These are phyloP conservation scores for Boletus bicolor DNA, from an alignment of 768 basidiomycete genomes.

Conservation along the genomic window DNA sequence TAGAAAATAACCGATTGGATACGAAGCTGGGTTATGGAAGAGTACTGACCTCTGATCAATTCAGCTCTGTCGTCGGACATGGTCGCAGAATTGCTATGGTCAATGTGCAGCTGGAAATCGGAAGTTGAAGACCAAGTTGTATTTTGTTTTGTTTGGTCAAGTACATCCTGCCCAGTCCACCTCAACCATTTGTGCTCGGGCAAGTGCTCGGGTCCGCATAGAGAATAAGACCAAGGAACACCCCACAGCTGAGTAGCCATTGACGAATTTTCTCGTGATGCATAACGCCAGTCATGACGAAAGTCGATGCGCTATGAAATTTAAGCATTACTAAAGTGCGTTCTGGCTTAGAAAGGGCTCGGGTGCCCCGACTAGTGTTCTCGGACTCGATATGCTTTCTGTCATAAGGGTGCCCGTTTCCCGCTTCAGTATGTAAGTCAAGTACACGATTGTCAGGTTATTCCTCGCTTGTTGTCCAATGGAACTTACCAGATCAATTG, in stretches of 20 bases:
- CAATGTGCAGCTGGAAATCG: not conserved
- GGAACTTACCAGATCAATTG: not conserved
- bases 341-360: too few species aligned
- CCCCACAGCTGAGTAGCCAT: not conserved
- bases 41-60: slow-evolving; percentile 30
- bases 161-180: not conserved
- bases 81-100: slow-evolving; percentile 4
- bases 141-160: slow-evolving; percentile 12
- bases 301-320: too few species aligned
- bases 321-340: too few species aligned
- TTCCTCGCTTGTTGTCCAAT: not conserved
- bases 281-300: too few species aligned
- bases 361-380: too few species aligned
- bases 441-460: not conserved
- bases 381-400: too few species aligned
- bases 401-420: too few species aligned
- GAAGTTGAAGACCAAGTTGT: slow-evolving; percentile 2
- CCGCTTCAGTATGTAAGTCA: not conserved
- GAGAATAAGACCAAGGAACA: not conserved
- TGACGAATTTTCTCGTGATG: too few species aligned
- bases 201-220: too few species aligned
- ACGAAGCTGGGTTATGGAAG: not conserved
- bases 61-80: slow-evolving; percentile 36
- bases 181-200: too few species aligned
- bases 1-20: not conserved